phyloP scores from a whole-genome alignment of 179 eudicot species.

The Dionaea muscipula region DNA sequence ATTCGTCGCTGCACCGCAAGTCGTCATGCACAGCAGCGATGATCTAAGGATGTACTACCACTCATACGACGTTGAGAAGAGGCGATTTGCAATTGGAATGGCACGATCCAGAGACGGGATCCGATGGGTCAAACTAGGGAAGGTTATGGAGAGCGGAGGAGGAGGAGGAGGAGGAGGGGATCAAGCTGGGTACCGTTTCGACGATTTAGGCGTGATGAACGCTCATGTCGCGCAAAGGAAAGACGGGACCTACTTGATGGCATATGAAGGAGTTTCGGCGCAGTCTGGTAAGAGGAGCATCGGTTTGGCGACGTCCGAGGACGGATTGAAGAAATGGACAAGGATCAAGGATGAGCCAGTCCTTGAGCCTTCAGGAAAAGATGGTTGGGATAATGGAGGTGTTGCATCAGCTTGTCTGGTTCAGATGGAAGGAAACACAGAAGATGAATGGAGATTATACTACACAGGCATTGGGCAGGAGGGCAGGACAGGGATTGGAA shows the following conservation, averaged over 20 bases:
- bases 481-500: constrained; percentile 51
- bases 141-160: constrained; percentile 36
- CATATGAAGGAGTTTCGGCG: constrained; percentile 57
- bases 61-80: constrained; percentile 43
- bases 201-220: constrained; percentile 53
- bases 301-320: constrained; percentile 55
- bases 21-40: constrained; percentile 45
- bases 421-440: constrained; percentile 56
- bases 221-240: constrained; percentile 39
- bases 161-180: too few relatives aligned
- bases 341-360: constrained; percentile 25
- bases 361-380: constrained; percentile 21
- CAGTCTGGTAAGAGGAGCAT: constrained; percentile 49
- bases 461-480: constrained; percentile 51
- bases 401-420: constrained; percentile 67
- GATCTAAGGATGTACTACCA: constrained; percentile 82
- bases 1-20: constrained; percentile 65
- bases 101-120: constrained; percentile 85
- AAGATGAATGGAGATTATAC: constrained; percentile 72
- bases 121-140: constrained; percentile 72
- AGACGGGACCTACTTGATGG: constrained; percentile 63
- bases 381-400: constrained; percentile 58
- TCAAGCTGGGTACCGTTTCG: too few relatives aligned
- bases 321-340: constrained; percentile 64
- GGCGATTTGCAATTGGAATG: constrained; percentile 43